Percentiles rank a stretch among this genome's conserved stretches.
These are phyloP conservation scores for Benincasa hispida DNA, from an alignment of 306 rosid genomes.

Conservation along the genomic window DNA sequence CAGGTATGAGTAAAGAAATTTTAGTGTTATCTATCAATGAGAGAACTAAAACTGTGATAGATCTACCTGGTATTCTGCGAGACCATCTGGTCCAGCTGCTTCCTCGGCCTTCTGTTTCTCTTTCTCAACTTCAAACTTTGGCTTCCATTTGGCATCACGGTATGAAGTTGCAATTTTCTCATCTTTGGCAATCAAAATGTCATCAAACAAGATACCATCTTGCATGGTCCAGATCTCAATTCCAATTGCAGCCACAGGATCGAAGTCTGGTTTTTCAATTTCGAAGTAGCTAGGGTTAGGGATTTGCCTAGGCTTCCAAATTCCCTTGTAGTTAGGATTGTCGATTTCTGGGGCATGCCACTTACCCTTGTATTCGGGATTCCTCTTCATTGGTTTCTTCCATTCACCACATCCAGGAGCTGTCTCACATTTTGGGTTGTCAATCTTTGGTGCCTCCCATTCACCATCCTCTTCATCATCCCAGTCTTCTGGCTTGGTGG, in stretches of 20 bases:
- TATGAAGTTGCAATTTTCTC: slow-evolving; percentile 63
- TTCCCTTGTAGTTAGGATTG: slow-evolving; percentile 82
- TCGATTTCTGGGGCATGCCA: slow-evolving; percentile 91
- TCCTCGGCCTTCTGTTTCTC: slow-evolving; percentile 72
- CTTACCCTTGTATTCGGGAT: slow-evolving; percentile 87
- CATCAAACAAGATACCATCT: slow-evolving; percentile 85
- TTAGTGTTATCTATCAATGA: neutral
- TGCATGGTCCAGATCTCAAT: slow-evolving; percentile 99
- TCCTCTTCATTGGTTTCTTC: slow-evolving; percentile 84
- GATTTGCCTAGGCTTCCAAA: slow-evolving; percentile 79
- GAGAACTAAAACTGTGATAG: neutral
- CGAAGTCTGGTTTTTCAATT: slow-evolving; percentile 62
- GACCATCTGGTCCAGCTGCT: slow-evolving; percentile 46
- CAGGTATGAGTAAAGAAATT: neutral
- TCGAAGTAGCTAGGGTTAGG: slow-evolving; percentile 82
- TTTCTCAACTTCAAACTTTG: slow-evolving; percentile 62
- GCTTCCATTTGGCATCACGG: slow-evolving; percentile 73
- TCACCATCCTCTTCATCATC: slow-evolving; percentile 95
- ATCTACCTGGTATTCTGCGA: slow-evolving; percentile 51
- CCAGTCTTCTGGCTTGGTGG: slow-evolving; percentile 88
- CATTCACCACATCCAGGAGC: slow-evolving; percentile 95
- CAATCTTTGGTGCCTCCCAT: slow-evolving; percentile 80
- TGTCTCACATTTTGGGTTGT: slow-evolving; percentile 57
- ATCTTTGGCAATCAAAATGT: slow-evolving; percentile 56
- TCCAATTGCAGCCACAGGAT: slow-evolving; percentile 78